phyloP scores from a whole-genome alignment of 208 protist genomes.

The Trypanosoma avium region DNA sequence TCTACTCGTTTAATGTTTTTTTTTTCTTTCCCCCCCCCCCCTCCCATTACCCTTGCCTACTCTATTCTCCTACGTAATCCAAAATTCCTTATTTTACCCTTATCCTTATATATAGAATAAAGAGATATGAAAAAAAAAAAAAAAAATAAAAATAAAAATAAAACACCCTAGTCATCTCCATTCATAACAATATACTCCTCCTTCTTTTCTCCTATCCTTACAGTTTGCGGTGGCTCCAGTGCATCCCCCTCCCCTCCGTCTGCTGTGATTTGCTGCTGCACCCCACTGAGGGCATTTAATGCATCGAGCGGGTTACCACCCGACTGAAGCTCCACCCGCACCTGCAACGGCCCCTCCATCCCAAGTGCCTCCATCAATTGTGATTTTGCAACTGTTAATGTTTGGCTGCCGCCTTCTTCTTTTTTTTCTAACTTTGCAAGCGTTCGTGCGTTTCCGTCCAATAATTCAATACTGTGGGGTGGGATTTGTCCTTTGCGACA shows the following conservation, averaged over 20 bases:
- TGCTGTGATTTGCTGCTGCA: neutral
- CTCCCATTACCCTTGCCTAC: too few relatives aligned
- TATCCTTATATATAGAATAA: neutral
- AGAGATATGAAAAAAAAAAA: neutral
- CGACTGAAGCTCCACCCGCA: conserved; percentile 43
- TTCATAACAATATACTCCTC: conserved; percentile 60
- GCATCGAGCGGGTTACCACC: conserved; percentile 61
- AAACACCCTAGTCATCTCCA: conserved; percentile 4
- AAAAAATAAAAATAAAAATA: neutral
- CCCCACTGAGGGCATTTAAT: conserved; percentile 35
- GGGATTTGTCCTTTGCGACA: conserved; percentile 60
- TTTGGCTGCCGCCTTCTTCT: conserved; percentile 38
- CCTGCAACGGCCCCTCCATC: conserved; percentile 35
- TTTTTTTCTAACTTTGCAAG: conserved; percentile 43
- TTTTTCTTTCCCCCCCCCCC: too few relatives aligned
- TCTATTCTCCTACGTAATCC: too few relatives aligned
- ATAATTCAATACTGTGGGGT: conserved; percentile 67
- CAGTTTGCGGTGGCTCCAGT: conserved; percentile 13
- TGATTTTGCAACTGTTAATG: conserved; percentile 44
- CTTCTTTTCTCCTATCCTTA: conserved; percentile 45
- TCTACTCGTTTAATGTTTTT: too few relatives aligned
- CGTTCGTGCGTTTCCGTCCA: conserved; percentile 39
- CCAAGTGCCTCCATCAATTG: conserved; percentile 38
- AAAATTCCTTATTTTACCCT: neutral
- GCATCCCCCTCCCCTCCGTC: neutral